Conservation (phyloP, 768 basidiomycete species). For the Pholiota molesta region DNA sequence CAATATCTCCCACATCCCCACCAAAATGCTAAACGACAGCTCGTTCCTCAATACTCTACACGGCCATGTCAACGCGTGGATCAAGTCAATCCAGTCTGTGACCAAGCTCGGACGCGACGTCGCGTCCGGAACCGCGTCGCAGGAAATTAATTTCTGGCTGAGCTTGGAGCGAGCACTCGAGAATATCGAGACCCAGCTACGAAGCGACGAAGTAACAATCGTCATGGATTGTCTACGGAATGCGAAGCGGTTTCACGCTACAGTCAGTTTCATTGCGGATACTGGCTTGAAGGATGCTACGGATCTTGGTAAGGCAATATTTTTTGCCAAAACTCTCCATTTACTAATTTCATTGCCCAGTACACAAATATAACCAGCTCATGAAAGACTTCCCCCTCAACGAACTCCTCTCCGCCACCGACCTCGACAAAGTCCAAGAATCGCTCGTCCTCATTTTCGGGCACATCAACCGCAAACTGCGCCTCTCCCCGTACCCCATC, state of each 20-base stretch:
- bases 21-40: slow-evolving; percentile 80
- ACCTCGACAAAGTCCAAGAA: slow-evolving; percentile 94
- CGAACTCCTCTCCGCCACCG: slow-evolving; percentile 94
- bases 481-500: slow-evolving; percentile 95
- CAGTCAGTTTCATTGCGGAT: slow-evolving; percentile 97
- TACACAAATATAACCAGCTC: slow-evolving; percentile 96
- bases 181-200: slow-evolving; percentile 88
- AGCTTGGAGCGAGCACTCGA: slow-evolving; percentile 93
- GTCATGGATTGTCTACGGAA: slow-evolving; percentile 94
- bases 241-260: slow-evolving; percentile 96
- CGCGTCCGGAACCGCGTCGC: slow-evolving; percentile 91
- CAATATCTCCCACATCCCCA: slow-evolving; percentile 75
- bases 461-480: slow-evolving; percentile 95
- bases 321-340: neutral
- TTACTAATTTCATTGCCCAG: slow-evolving; percentile 38
- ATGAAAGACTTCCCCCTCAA: slow-evolving; percentile 99
- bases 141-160: slow-evolving; percentile 99
- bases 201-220: slow-evolving; percentile 90
- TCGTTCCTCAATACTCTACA: slow-evolving; percentile 93
- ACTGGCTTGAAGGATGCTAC: slow-evolving; percentile 95
- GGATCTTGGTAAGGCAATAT: slow-evolving; percentile 65
- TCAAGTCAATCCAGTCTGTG: slow-evolving; percentile 95
- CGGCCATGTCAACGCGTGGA: slow-evolving; percentile 94
- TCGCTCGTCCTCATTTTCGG: slow-evolving; percentile 84
- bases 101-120: slow-evolving; percentile 97